Conservation (phyloP, 2,329 filamentous ascomycete genomes). For the Pestalotiopsis sp. region DNA sequence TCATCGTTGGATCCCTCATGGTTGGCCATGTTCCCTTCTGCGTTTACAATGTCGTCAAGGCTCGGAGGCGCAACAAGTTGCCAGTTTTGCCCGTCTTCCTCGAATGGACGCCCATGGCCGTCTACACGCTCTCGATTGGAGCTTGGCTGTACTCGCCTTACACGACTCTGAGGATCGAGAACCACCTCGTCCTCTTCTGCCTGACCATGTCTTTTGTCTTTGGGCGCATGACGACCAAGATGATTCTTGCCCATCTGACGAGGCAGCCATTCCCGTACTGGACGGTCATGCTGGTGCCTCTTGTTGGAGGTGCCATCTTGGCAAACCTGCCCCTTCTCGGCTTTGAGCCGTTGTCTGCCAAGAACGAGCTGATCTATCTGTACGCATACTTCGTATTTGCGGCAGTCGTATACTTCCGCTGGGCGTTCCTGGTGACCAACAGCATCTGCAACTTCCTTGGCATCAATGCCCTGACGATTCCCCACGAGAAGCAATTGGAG, state of each 20-base stretch:
- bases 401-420: constrained; percentile 82
- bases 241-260: constrained; percentile 93
- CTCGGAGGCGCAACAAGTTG: constrained; percentile 69
- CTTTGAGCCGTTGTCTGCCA: constrained; percentile 63
- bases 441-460: constrained; percentile 90
- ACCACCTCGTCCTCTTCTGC: constrained; percentile 90
- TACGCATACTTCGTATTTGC: constrained; percentile 83
- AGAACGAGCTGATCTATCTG: constrained; percentile 76
- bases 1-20: constrained; percentile 66
- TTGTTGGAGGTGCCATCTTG: constrained; percentile 81
- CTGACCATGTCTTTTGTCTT: constrained; percentile 96
- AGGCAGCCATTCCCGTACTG: constrained; percentile 94
- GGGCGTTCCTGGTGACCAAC: constrained; percentile 88
- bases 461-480: constrained; percentile 93
- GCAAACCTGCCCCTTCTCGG: constrained; percentile 81
- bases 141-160: constrained; percentile 90
- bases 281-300: constrained; percentile 86
- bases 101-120: constrained; percentile 89
- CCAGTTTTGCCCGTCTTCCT: constrained; percentile 82
- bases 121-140: constrained; percentile 73
- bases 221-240: constrained; percentile 97
- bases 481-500: constrained; percentile 57
- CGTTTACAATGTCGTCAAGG: constrained; percentile 79
- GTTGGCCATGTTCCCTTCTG: constrained; percentile 84
- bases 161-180: constrained; percentile 77